Evolutionary conservation across 1,284 basidiomycete species (phyloP).

Genomic region (Athelia psychrophila): DNA sequence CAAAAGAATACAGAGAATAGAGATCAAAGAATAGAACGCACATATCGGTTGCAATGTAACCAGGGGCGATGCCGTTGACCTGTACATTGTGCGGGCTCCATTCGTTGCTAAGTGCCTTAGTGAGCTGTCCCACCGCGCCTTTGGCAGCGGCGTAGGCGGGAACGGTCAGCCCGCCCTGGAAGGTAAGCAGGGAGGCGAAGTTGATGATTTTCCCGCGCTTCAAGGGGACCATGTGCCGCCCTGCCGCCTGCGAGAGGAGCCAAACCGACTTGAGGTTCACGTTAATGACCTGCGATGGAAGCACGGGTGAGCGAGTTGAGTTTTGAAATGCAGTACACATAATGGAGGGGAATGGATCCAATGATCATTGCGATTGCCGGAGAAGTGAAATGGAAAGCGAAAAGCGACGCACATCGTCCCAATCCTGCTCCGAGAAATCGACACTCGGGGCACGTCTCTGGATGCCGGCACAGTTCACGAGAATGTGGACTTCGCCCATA

Average conservation of each 20-base stretch:
- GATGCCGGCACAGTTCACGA: constrained; percentile 95
- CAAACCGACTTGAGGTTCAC: constrained; percentile 80
- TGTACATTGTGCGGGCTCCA: constrained; percentile 84
- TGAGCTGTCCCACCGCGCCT: constrained; percentile 82
- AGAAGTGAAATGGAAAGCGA: constrained; percentile 2
- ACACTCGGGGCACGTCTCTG: constrained; percentile 83
- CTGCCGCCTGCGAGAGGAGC: constrained; percentile 75
- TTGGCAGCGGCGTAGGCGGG: constrained; percentile 93
- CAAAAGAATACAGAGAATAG: constrained; percentile 21
- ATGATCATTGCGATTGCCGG: not conserved
- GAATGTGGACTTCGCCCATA: constrained; percentile 75
- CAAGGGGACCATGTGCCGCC: constrained; percentile 75
- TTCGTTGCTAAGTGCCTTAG: constrained; percentile 44
- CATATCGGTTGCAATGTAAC: constrained; percentile 92
- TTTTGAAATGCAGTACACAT: constrained; percentile 8
- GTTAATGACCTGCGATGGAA: constrained; percentile 56
- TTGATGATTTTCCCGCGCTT: constrained; percentile 82
- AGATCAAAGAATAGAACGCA: constrained; percentile 40
- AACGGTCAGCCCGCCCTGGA: constrained; percentile 79
- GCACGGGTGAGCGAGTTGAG: constrained; percentile 8
- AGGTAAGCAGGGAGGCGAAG: constrained; percentile 75
- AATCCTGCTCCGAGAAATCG: constrained; percentile 82
- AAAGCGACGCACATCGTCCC: constrained; percentile 74
- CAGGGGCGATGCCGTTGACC: constrained; percentile 89
- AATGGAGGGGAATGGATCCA: not conserved